Evolutionary conservation across 2,329 filamentous ascomycete species (phyloP).

Genomic region (Aschersonia sp.): DNA sequence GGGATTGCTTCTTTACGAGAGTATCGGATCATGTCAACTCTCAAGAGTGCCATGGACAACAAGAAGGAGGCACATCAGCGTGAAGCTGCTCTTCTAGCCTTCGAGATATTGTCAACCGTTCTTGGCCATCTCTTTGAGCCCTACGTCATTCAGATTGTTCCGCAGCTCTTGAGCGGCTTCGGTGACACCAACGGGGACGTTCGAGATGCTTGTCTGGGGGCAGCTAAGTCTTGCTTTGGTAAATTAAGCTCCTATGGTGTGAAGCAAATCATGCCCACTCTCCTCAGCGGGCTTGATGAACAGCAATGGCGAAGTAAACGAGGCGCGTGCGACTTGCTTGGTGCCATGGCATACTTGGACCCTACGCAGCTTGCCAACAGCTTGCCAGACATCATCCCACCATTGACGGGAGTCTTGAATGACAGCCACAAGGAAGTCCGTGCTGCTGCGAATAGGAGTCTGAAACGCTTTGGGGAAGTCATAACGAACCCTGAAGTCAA

Average conservation of each 20-base stretch:
- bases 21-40: slow-evolving; percentile 68
- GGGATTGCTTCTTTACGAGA: slow-evolving; percentile 73
- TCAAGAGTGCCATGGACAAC: slow-evolving; percentile 78
- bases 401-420: slow-evolving; percentile 83
- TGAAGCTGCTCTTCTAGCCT: slow-evolving; percentile 78
- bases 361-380: slow-evolving; percentile 87
- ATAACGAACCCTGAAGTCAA: slow-evolving; percentile 98
- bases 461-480: slow-evolving; percentile 96
- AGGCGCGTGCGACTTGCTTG: slow-evolving; percentile 88
- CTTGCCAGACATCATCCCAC: slow-evolving; percentile 91
- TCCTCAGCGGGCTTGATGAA: slow-evolving; percentile 85
- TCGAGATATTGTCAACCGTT: slow-evolving; percentile 77
- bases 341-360: slow-evolving; percentile 97
- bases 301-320: slow-evolving; percentile 98
- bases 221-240: slow-evolving; percentile 87
- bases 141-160: slow-evolving; percentile 90
- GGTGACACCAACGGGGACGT: slow-evolving; percentile 82
- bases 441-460: slow-evolving; percentile 78
- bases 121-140: slow-evolving; percentile 87
- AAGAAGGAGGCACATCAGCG: slow-evolving; percentile 85
- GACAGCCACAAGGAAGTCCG: slow-evolving; percentile 98
- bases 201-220: slow-evolving; percentile 81
- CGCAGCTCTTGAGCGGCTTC: slow-evolving; percentile 77
- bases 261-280: slow-evolving; percentile 81
- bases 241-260: slow-evolving; percentile 92